Evolutionary conservation across 2,329 filamentous ascomycete genomes (phyloP), one percentile per base, ranked within the genome.

Genomic region (Aquanectria penicillioides): DNA sequence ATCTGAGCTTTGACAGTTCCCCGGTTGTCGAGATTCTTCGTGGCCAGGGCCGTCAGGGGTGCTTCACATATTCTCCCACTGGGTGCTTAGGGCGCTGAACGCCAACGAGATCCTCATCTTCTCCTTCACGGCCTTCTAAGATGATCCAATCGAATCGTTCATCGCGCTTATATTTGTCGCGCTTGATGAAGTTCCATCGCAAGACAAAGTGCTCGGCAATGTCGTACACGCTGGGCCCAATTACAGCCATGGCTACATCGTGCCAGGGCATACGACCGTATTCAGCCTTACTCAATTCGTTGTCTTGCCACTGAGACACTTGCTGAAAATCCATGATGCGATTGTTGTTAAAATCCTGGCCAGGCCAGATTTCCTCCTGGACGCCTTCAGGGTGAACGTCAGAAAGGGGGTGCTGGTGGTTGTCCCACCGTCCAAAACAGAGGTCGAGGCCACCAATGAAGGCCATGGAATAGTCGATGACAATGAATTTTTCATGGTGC

Each of bases 251-350:
- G 9, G 92, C 85, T 3, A 97, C 93, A 73, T 99, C 95, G 72
- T 98, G 94, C 95, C 95, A 99, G 0, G 94, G 94, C 95, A 99
- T 98, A 25, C 95, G 89, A 7, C 94, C 94, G 69, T 89, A 96
- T 44, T 97, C 92, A 3, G 90, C 88, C 77, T 98, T 98, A 75
- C 89, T 93, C 13, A 98, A 81, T 73, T 97, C 93, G 66, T 99
- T 98, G 46, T 90, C 86, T 75, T 95, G 93, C 94, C 94, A 98
- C 71, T 97, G 90, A 25, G 91, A 76, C 2, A 98, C 95, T 26
- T 89, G 90, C 68, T 97, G 85, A 74, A 98, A 99, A 71, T 99
- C 95, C 89, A 97, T 91, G 67, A 98, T 89, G 31, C 94, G 88
- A 74, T 97, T 97, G 76, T 98, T 98, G 77, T 98, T 98, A 81